Evolutionary conservation across 2,329 filamentous ascomycete genomes (phyloP).

Genomic region (Colletotrichum siamense): DNA sequence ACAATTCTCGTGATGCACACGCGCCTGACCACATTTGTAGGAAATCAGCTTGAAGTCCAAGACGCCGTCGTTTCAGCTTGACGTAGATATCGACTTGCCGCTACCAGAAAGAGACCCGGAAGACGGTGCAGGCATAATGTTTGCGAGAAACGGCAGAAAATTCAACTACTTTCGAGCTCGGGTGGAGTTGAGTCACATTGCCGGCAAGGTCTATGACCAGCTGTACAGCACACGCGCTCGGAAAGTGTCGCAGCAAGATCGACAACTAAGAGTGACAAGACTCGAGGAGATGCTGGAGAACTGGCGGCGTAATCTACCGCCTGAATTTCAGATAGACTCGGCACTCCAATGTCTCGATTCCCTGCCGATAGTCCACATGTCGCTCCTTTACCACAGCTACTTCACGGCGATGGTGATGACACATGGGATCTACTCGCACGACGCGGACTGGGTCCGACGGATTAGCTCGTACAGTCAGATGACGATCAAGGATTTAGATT

Average conservation of each 20-base stretch:
- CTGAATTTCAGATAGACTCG: slow-evolving; percentile 37
- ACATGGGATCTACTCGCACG: slow-evolving; percentile 43
- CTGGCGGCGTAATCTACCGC: slow-evolving; percentile 40
- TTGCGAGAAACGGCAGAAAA: slow-evolving; percentile 36
- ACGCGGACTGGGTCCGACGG: slow-evolving; percentile 40
- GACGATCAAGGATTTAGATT: slow-evolving; percentile 28
- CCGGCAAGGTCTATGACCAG: slow-evolving; percentile 46
- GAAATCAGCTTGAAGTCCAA: slow-evolving; percentile 41
- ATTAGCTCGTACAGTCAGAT: slow-evolving; percentile 32
- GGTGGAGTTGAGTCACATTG: slow-evolving; percentile 43
- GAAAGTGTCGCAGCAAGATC: slow-evolving; percentile 32
- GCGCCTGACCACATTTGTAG: slow-evolving; percentile 8
- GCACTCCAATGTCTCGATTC: slow-evolving; percentile 25
- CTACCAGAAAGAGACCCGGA: slow-evolving; percentile 33
- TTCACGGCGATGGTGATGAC: slow-evolving; percentile 39
- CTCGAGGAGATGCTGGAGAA: slow-evolving; percentile 37
- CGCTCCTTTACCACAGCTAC: slow-evolving; percentile 41
- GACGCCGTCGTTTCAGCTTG: slow-evolving; percentile 42
- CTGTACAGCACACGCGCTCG: slow-evolving; percentile 31
- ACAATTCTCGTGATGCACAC: no score
- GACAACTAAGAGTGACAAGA: slow-evolving; percentile 31
- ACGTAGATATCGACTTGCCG: slow-evolving; percentile 45
- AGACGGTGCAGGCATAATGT: slow-evolving; percentile 39
- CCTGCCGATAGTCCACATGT: slow-evolving; percentile 36
- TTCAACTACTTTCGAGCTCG: slow-evolving; percentile 45